phyloP scores from a whole-genome alignment of 257 asterid genomes.

The Penstemon eatonii region DNA sequence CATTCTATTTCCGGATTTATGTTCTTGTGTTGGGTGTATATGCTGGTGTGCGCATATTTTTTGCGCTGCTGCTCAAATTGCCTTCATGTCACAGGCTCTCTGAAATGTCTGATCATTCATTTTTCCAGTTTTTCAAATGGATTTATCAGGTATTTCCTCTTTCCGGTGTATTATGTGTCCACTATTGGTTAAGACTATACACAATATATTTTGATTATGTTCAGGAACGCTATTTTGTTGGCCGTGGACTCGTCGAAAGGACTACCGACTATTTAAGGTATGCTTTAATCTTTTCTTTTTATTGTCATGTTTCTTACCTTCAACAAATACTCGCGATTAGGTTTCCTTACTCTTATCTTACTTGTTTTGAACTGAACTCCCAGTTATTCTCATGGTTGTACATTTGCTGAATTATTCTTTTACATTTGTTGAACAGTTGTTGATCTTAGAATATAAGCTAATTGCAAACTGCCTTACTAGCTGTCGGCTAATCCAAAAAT shows the following conservation, averaged over 20 bases:
- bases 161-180: background rate
- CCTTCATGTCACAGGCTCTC: conserved; percentile 86
- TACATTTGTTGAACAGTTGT: too few relatives aligned
- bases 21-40: conserved; percentile 84
- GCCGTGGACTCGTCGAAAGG: conserved; percentile 97
- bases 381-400: conserved; percentile 1
- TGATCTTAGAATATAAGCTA: background rate
- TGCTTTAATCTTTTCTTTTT: conserved; percentile 30
- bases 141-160: conserved; percentile 70
- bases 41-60: conserved; percentile 74
- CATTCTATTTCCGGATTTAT: conserved; percentile 89
- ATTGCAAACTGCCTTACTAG: conserved; percentile 11
- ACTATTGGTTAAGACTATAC: background rate
- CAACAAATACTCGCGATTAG: conserved; percentile 1
- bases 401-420: conserved; percentile 1
- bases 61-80: conserved; percentile 73
- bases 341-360: conserved; percentile 3
- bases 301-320: conserved; percentile 15
- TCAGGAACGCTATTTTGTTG: conserved; percentile 98
- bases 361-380: background rate
- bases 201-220: background rate
- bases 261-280: conserved; percentile 84
- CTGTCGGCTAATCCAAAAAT: conserved; percentile 1
- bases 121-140: conserved; percentile 98
- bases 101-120: conserved; percentile 85